Evolutionary conservation across 2,329 filamentous ascomycete species (phyloP), one percentile per base, ranked within the genome.

Genomic region (Monosporascus sp.): DNA sequence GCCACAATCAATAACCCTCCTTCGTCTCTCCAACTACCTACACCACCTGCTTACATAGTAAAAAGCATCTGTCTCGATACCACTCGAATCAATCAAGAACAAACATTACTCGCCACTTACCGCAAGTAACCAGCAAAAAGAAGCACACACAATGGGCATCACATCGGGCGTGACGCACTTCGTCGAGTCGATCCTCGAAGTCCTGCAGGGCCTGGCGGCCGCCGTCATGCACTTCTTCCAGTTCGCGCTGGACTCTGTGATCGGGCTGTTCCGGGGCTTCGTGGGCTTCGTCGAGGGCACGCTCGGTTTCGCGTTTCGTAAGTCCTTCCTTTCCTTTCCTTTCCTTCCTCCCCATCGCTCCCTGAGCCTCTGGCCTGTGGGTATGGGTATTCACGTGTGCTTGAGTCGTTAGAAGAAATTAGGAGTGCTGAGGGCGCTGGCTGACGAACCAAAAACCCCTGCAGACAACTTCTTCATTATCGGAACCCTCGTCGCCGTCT

Each of bases 401-500:
- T 34, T 14, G 31, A 34, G 31, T 34, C 2, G 9, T 34, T 34
- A 14, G 31, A 5, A 5, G 31, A 34, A 4, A 44, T 3, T 18
- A 22, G n/a, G 51, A 25, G 18, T 24, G 39, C 39, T 5, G 17
- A 9, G 8, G 17, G 39, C 11, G 20, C 39, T 37, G 20, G 20
- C 56, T 58, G 47, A 57, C 24, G 20, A 17, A 15, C 5, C n/a
- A 24, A 3, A 3, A 20, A 22, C 41, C 15, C 3, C 7, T 11
- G 15, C 48, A 65, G 66, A 66, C 56, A 68, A 68, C 47, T 67
- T 68, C 61, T 67, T 68, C 53, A 61, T 68, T 44, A 54, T 68
- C 11, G 66, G 65, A 7, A 68, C 66, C 14, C 2, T 63, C 20
- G 64, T 62, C 11, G 66, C 66, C 1, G 62, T 51, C 20, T 57